These are phyloP conservation scores for Aspergillus puulaauensis DNA, from an alignment of 2,329 filamentous ascomycete genomes.

Conservation along the genomic window DNA sequence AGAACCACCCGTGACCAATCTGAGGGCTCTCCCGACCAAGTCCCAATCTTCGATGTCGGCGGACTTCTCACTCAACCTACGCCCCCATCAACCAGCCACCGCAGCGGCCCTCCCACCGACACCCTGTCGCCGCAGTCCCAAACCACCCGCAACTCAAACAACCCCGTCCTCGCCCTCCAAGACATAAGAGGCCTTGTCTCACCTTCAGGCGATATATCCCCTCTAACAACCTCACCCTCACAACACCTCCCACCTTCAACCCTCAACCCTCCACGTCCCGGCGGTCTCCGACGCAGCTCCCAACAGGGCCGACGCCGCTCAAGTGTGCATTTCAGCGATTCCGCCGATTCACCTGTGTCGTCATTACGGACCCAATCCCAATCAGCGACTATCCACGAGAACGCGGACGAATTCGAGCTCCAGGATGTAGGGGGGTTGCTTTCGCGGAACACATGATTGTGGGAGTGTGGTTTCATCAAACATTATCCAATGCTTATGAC, in stretches of 20 bases:
- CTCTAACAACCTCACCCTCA: constrained; percentile 4
- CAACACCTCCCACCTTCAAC: neutral
- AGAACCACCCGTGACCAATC: constrained; percentile 30
- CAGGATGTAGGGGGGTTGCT: constrained; percentile 48
- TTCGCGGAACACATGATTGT: constrained; percentile 4
- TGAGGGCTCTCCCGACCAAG: constrained; percentile 52
- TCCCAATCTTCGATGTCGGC: constrained; percentile 85
- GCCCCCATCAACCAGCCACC: constrained; percentile 9
- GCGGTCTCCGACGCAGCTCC: constrained; percentile 14
- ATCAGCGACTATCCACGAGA: constrained; percentile 16
- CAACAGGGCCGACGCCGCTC: constrained; percentile 14
- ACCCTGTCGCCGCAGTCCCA: neutral
- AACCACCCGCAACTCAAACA: neutral
- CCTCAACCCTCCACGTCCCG: constrained; percentile 9
- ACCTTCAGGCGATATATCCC: neutral
- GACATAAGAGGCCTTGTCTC: constrained; percentile 35
- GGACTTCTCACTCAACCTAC: constrained; percentile 61
- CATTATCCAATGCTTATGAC: neutral
- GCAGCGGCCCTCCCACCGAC: neutral
- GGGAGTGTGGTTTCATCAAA: neutral
- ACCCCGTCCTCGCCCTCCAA: constrained; percentile 31
- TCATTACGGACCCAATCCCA: constrained; percentile 22
- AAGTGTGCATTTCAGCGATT: constrained; percentile 18
- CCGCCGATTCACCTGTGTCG: constrained; percentile 16
- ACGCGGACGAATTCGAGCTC: constrained; percentile 30